Conservation (phyloP, 2,329 filamentous ascomycete species). For the Fusarium solani-melongenae region DNA sequence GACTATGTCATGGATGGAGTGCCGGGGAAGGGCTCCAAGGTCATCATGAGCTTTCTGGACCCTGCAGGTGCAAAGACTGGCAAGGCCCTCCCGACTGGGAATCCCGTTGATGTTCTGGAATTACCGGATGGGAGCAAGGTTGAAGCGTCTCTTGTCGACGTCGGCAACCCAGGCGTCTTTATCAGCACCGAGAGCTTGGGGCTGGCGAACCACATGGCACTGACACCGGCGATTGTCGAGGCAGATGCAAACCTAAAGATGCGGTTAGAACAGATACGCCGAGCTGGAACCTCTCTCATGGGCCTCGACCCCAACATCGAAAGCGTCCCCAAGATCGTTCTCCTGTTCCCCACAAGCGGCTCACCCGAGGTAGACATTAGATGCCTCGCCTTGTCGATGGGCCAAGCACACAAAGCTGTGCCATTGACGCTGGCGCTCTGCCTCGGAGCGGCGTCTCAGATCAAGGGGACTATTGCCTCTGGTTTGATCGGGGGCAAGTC, state of each 20-base stretch:
- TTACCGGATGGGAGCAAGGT: conserved; percentile 50
- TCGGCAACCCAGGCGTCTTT: conserved; percentile 73
- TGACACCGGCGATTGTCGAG: conserved; percentile 66
- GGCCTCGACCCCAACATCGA: conserved; percentile 60
- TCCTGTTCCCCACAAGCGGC: conserved; percentile 53
- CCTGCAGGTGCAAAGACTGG: conserved; percentile 74
- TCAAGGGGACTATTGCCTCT: conserved; percentile 57
- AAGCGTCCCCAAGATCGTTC: conserved; percentile 72
- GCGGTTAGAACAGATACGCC: conserved; percentile 66
- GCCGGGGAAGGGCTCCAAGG: conserved; percentile 64
- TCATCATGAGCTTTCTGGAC: conserved; percentile 70
- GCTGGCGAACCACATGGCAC: conserved; percentile 57
- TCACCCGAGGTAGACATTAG: conserved; percentile 51
- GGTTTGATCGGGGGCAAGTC: conserved; percentile 40
- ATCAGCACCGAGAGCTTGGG: conserved; percentile 64
- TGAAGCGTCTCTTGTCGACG: conserved; percentile 69
- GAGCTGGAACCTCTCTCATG: conserved; percentile 69
- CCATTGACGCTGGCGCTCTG: conserved; percentile 66
- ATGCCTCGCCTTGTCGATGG: conserved; percentile 64
- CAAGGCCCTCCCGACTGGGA: conserved; percentile 61
- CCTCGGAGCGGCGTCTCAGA: conserved; percentile 60
- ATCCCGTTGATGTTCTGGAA: conserved; percentile 61
- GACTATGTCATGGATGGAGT: conserved; percentile 74
- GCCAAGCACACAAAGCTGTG: conserved; percentile 66
- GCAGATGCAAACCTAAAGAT: conserved; percentile 54